Evolutionary conservation across 345 rosid species (phyloP).

Genomic region (Eucalyptus shirleyi): DNA sequence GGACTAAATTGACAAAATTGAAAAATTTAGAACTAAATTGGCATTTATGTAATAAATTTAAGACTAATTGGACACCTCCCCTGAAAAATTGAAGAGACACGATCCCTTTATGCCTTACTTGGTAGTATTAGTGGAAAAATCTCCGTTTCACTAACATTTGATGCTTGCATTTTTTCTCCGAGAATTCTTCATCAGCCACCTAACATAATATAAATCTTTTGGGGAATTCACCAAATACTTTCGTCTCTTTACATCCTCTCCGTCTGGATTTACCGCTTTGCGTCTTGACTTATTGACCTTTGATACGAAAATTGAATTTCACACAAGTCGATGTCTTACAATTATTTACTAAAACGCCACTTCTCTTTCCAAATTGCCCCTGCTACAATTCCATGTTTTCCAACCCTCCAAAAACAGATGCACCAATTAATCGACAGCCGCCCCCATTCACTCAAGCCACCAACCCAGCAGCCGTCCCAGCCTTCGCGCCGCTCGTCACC

Average conservation of each 20-base stretch:
- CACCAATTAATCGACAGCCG: background rate
- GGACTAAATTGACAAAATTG: fast-evolving
- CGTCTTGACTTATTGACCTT: background rate
- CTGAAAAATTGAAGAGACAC: background rate
- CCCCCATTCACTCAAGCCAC: background rate
- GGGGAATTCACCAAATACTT: background rate
- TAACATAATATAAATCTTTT: background rate
- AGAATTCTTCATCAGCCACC: background rate
- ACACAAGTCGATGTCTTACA: background rate
- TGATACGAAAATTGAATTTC: background rate
- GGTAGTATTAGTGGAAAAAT: background rate
- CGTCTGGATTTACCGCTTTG: background rate
- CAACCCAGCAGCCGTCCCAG: background rate
- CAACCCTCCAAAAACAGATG: background rate
- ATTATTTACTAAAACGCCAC: background rate
- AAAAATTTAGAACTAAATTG: fast-evolving
- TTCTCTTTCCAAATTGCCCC: background rate
- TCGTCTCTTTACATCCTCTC: background rate
- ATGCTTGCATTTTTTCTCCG: background rate
- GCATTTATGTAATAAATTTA: background rate
- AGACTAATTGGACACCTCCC: background rate
- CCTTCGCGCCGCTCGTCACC: background rate
- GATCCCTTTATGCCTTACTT: background rate
- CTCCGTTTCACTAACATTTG: background rate
- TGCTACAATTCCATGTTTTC: background rate